Evolutionary conservation across 345 rosid species (phyloP).

Genomic region (Syzygium aromaticum): DNA sequence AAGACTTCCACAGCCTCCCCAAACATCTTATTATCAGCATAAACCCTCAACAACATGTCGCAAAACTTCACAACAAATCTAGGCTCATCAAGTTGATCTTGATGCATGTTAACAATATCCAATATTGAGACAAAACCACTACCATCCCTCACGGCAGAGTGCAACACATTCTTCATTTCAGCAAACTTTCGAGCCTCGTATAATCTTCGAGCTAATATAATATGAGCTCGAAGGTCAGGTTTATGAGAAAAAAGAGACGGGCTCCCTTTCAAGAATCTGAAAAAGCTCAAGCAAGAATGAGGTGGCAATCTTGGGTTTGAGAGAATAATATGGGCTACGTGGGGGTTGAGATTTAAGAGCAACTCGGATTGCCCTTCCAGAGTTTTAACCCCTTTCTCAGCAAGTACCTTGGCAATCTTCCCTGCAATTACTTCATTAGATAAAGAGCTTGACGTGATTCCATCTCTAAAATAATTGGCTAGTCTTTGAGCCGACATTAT

Average conservation of each 20-base stretch:
- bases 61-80: conserved; percentile 37
- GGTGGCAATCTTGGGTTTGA: conserved; percentile 41
- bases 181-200: conserved; percentile 32
- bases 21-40: conserved; percentile 52
- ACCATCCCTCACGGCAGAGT: conserved; percentile 22
- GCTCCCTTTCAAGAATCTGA: conserved; percentile 32
- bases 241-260: conserved; percentile 21
- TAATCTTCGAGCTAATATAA: conserved; percentile 34
- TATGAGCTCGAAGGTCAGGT: conserved; percentile 42
- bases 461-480: conserved; percentile 5
- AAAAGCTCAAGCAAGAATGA: conserved; percentile 43
- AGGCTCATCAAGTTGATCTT: conserved; percentile 8
- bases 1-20: conserved; percentile 47
- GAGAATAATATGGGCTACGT: conserved; percentile 35
- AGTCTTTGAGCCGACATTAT: conserved; percentile 27
- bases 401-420: conserved; percentile 14
- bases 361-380: conserved; percentile 24
- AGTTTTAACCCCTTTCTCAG: conserved; percentile 22
- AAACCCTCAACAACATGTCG: conserved; percentile 63
- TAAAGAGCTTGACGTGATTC: conserved; percentile 1
- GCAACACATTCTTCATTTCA: conserved; percentile 42
- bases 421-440: conserved; percentile 15
- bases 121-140: conserved; percentile 22
- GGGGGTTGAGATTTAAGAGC: conserved; percentile 38
- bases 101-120: conserved; percentile 22